These are phyloP conservation scores for Collybiopsis luxurians DNA, from an alignment of 768 basidiomycete genomes.

Conservation along the genomic window DNA sequence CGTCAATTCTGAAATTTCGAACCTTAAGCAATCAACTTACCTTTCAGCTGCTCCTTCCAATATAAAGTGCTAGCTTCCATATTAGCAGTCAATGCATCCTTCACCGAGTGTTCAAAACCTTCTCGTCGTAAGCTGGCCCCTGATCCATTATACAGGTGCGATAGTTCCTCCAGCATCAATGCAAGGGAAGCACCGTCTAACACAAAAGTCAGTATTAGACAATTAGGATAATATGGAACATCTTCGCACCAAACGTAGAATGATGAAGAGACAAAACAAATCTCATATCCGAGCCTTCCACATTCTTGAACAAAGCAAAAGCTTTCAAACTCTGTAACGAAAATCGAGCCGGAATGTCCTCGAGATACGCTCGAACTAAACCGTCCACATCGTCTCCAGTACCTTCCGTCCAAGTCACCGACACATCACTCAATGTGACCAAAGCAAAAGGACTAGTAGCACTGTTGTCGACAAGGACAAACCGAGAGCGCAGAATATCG, in stretches of 20 bases:
- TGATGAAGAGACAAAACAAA: slow-evolving; percentile 7
- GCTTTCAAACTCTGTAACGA: not conserved
- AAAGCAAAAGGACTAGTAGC: slow-evolving; percentile 6
- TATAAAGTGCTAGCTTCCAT: not conserved
- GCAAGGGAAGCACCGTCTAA: slow-evolving; percentile 8
- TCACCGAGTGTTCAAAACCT: slow-evolving; percentile 3
- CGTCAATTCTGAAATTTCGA: too few species aligned
- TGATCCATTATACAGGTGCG: not conserved
- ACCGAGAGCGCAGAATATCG: slow-evolving; percentile 1
- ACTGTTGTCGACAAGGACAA: slow-evolving; percentile 7
- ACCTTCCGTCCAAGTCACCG: not conserved
- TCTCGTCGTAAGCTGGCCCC: not conserved
- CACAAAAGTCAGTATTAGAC: not conserved
- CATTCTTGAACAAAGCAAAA: slow-evolving; percentile 3
- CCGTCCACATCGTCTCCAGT: not conserved
- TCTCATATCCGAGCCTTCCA: slow-evolving; percentile 1
- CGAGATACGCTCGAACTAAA: not conserved
- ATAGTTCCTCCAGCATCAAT: slow-evolving; percentile 6
- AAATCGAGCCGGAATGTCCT: not conserved
- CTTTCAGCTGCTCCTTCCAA: slow-evolving; percentile 3
- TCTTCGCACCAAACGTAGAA: slow-evolving; percentile 4
- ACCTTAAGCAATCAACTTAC: not conserved
- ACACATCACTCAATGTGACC: not conserved
- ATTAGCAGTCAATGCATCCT: slow-evolving; percentile 3
- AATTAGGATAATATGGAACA: too few species aligned